Conservation (phyloP, 2,329 filamentous ascomycete species). For the Rhynchosporium graminicola region DNA sequence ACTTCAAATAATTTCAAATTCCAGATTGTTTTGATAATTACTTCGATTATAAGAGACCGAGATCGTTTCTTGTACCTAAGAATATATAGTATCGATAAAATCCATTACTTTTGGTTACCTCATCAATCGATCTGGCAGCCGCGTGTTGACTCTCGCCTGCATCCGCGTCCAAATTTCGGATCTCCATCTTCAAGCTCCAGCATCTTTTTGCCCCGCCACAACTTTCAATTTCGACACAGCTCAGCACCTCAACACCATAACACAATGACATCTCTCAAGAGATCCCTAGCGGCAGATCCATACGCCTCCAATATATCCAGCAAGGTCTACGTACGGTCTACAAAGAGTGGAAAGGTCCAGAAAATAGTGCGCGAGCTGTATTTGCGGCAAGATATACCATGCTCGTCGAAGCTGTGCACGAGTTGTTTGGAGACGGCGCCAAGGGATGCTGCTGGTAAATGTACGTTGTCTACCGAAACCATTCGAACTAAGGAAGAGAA, state of each 20-base stretch:
- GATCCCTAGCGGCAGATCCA: constrained; percentile 54
- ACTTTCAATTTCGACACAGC: not conserved
- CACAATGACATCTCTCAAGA: constrained; percentile 66
- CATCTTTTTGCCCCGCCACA: constrained; percentile 15
- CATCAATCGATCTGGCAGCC: too few relatives aligned
- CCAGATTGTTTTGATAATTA: too few relatives aligned
- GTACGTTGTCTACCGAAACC: constrained; percentile 48
- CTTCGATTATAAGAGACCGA: not conserved
- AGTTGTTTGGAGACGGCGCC: constrained; percentile 74
- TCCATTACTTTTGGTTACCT: too few relatives aligned
- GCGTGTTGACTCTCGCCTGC: constrained; percentile 14
- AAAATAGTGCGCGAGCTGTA: constrained; percentile 98
- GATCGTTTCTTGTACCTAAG: not conserved
- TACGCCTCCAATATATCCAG: constrained; percentile 77
- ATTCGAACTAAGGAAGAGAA: not conserved
- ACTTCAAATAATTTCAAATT: too few relatives aligned
- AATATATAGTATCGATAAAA: too few relatives aligned
- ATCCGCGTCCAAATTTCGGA: constrained; percentile 23
- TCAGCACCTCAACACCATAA: not conserved
- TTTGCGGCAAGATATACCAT: constrained; percentile 93
- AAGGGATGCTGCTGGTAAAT: constrained; percentile 73
- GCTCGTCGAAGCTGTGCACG: constrained; percentile 86
- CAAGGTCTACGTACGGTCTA: constrained; percentile 94
- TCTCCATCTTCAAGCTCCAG: constrained; percentile 7
- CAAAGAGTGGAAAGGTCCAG: constrained; percentile 94